Evolutionary conservation across 371 early-diverging fungal genomes (phyloP).

Genomic region (Saksenaea vasiformis): DNA sequence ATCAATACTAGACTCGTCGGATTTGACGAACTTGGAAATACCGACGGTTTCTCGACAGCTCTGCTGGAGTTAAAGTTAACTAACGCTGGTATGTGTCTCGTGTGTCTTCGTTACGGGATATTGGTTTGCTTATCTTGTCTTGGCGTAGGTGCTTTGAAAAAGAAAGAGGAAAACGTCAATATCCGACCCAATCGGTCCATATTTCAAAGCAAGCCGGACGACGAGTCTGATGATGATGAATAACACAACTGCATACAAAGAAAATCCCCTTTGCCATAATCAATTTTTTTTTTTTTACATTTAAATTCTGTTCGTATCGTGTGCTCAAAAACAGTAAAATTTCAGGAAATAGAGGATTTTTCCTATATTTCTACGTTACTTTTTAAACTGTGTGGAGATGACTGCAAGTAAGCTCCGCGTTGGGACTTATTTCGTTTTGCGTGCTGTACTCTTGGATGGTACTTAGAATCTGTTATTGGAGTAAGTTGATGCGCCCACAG

Average conservation of each 20-base stretch:
- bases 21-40: conserved; percentile 93
- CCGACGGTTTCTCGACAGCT: conserved; percentile 82
- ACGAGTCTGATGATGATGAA: conserved; percentile 40
- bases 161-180: conserved; percentile 22
- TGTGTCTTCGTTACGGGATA: neutral
- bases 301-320: neutral
- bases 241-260: neutral
- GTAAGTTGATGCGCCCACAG: too few relatives aligned
- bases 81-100: conserved; percentile 49
- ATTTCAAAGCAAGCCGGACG: conserved; percentile 28
- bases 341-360: neutral
- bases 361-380: too few relatives aligned
- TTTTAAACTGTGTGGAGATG: too few relatives aligned
- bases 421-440: too few relatives aligned
- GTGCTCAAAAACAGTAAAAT: neutral
- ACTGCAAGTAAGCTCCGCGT: too few relatives aligned
- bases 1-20: conserved; percentile 74
- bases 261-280: neutral
- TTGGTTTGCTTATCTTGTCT: neutral
- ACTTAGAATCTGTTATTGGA: too few relatives aligned
- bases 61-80: conserved; percentile 76
- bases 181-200: conserved; percentile 28
- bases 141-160: conserved; percentile 10
- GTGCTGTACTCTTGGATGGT: too few relatives aligned
- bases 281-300: neutral